These are phyloP conservation scores for Neolecta irregularis DNA, from an alignment of 1,139 yeast species.

Conservation along the genomic window DNA sequence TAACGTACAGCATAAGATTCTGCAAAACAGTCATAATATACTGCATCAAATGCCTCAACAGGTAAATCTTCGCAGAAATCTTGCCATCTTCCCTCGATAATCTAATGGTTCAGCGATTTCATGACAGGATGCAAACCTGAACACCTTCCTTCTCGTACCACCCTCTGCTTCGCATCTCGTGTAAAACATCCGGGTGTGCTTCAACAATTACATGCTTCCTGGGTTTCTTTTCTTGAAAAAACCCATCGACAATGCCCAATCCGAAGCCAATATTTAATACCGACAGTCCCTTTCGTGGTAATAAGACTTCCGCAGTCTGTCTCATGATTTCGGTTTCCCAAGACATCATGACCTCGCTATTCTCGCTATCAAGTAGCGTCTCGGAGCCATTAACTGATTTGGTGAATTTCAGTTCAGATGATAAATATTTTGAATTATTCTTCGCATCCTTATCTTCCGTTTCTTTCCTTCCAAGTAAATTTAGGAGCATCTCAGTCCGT, in stretches of 20 bases:
- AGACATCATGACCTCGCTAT: slow-evolving; percentile 82
- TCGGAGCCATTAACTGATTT: slow-evolving; percentile 45
- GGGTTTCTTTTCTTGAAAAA: slow-evolving; percentile 49
- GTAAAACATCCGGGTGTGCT: slow-evolving; percentile 84
- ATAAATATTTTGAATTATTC: slow-evolving; percentile 52
- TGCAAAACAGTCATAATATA: slow-evolving; percentile 84
- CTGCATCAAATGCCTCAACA: slow-evolving; percentile 74
- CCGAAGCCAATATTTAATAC: slow-evolving; percentile 86
- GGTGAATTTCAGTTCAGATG: slow-evolving; percentile 51
- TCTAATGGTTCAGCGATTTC: too few species aligned
- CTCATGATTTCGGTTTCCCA: slow-evolving; percentile 84
- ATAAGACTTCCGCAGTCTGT: slow-evolving; percentile 57
- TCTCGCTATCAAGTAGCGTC: slow-evolving; percentile 53
- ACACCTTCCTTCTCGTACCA: slow-evolving; percentile 72
- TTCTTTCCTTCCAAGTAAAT: slow-evolving; percentile 43
- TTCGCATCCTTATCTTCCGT: slow-evolving; percentile 27
- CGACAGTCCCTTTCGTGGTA: slow-evolving; percentile 24
- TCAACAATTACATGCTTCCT: slow-evolving; percentile 73
- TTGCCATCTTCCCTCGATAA: slow-evolving; percentile 86
- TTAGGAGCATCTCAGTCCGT: slow-evolving; percentile 65
- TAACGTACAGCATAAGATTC: slow-evolving; percentile 49
- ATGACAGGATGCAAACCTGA: too few species aligned
- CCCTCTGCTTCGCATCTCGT: slow-evolving; percentile 54
- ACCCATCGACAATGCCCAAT: slow-evolving; percentile 82
- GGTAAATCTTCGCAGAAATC: slow-evolving; percentile 53